Percentiles rank a stretch among this genome's conserved stretches.
Evolutionary conservation across 495 filamentous ascomycete genomes (phyloP).

Genomic region (Neurospora pannonica): DNA sequence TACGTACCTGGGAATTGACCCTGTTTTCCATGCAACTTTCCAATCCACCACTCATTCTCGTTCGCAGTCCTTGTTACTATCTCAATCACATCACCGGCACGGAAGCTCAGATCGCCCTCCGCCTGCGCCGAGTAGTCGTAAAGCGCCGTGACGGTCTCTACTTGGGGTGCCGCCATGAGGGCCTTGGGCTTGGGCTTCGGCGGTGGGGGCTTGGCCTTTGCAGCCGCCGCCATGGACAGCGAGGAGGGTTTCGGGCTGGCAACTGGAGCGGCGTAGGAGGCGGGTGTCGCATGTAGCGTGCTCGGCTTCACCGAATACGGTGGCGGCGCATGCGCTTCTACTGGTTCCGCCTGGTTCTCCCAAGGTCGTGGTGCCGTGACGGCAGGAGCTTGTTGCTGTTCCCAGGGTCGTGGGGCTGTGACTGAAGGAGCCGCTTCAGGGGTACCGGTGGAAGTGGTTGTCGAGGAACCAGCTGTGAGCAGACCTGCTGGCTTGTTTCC

Average conservation of each 20-base stretch:
- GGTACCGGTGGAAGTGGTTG: slow-evolving; percentile 8
- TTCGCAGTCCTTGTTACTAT: slow-evolving; percentile 71
- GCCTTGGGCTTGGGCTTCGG: slow-evolving; percentile 79
- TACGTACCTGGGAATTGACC: slow-evolving; percentile 91
- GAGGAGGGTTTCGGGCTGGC: slow-evolving; percentile 18
- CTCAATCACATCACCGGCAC: slow-evolving; percentile 83
- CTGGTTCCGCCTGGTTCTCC: slow-evolving; percentile 15
- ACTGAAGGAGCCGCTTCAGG: slow-evolving; percentile 5
- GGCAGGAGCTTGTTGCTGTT: slow-evolving; percentile 1
- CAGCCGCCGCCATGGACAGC: slow-evolving; percentile 60
- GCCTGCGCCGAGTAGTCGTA: slow-evolving; percentile 97
- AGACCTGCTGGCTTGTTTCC: slow-evolving; percentile 29
- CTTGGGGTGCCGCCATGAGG: slow-evolving; percentile 51
- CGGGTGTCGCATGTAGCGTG: slow-evolving; percentile 24
- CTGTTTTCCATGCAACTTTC: slow-evolving; percentile 61
- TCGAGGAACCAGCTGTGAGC: slow-evolving; percentile 30
- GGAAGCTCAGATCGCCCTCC: slow-evolving; percentile 88
- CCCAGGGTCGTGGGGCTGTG: not conserved
- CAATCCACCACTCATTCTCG: slow-evolving; percentile 96
- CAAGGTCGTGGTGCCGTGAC: slow-evolving; percentile 9
- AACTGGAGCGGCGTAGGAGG: slow-evolving; percentile 45
- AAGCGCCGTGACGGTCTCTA: slow-evolving; percentile 71
- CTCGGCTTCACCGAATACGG: slow-evolving; percentile 42
- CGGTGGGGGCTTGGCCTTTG: slow-evolving; percentile 78
- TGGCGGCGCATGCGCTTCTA: slow-evolving; percentile 34